Conservation (phyloP, 2,329 filamentous ascomycete species). For the Beauveria varroae region DNA sequence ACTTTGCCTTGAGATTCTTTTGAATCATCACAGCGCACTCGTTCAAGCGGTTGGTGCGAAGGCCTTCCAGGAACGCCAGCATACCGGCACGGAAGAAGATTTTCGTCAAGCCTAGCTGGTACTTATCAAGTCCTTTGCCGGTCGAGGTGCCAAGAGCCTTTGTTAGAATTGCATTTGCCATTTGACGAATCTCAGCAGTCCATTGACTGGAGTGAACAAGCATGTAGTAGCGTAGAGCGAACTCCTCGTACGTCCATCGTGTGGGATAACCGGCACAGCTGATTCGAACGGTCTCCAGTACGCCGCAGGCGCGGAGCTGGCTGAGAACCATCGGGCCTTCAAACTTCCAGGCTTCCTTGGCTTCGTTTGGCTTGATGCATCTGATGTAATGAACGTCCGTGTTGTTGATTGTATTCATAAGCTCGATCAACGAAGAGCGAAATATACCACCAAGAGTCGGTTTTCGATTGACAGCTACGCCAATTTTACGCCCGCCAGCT, state of each 20-base stretch:
- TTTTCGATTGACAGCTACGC: constrained; percentile 89
- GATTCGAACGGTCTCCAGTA: constrained; percentile 95
- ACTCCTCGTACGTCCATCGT: constrained; percentile 98
- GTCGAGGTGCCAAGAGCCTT: constrained; percentile 78
- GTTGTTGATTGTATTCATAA: constrained; percentile 96
- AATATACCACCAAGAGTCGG: constrained; percentile 97
- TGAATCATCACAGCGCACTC: constrained; percentile 96
- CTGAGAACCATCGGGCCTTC: constrained; percentile 98
- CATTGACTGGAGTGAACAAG: constrained; percentile 81
- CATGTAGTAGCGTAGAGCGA: constrained; percentile 97
- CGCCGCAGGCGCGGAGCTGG: constrained; percentile 95
- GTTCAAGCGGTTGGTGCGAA: constrained; percentile 83
- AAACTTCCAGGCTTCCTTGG: constrained; percentile 94
- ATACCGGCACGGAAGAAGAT: constrained; percentile 99
- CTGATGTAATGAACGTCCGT: constrained; percentile 99
- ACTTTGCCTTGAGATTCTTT: constrained; percentile 94
- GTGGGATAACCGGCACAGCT: constrained; percentile 96
- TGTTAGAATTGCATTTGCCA: constrained; percentile 86
- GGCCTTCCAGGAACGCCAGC: constrained; percentile 94
- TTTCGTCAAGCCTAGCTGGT: constrained; percentile 94
- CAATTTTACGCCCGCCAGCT: constrained; percentile 75
- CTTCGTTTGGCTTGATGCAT: constrained; percentile 98
- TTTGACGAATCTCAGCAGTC: constrained; percentile 88
- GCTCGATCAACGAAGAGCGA: constrained; percentile 94
- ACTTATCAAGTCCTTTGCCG: constrained; percentile 76